Percentiles rank a stretch among this genome's conserved stretches.
Evolutionary conservation across 164 flowering plant genomes (phyloP).

Genomic region (Vitis riparia): DNA sequence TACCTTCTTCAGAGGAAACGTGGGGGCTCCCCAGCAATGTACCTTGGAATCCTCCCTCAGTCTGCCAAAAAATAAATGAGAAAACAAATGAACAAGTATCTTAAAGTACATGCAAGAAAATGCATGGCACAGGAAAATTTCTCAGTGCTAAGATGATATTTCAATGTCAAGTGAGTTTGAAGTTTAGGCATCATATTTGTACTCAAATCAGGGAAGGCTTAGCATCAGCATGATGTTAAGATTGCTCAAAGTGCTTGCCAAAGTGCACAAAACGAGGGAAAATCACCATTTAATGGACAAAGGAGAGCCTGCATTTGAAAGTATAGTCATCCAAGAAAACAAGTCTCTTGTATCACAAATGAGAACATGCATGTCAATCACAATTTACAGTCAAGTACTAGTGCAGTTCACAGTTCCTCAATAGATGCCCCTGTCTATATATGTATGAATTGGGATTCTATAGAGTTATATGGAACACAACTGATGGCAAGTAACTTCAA

Average conservation of each 20-base stretch:
- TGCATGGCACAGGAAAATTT: background rate
- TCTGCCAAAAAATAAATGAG: conserved; percentile 28
- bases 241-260: background rate
- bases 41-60: conserved; percentile 32
- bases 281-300: too few species aligned
- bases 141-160: background rate
- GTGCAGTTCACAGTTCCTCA: background rate
- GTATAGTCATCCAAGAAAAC: background rate
- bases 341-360: background rate
- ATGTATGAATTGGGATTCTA: too few species aligned
- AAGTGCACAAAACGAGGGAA: background rate
- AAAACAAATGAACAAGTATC: background rate
- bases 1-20: conserved; percentile 47
- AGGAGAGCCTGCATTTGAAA: too few species aligned
- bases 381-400: background rate
- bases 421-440: background rate
- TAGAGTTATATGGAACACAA: too few species aligned
- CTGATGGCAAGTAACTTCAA: too few species aligned
- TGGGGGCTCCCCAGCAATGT: conserved; percentile 63
- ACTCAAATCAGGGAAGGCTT: background rate
- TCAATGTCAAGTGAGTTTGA: background rate
- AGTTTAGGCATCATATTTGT: background rate
- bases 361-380: background rate
- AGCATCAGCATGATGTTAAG: background rate
- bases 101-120: background rate